These are phyloP conservation scores for Apiospora aurea DNA, from an alignment of 2,329 filamentous ascomycete species.

Conservation along the genomic window DNA sequence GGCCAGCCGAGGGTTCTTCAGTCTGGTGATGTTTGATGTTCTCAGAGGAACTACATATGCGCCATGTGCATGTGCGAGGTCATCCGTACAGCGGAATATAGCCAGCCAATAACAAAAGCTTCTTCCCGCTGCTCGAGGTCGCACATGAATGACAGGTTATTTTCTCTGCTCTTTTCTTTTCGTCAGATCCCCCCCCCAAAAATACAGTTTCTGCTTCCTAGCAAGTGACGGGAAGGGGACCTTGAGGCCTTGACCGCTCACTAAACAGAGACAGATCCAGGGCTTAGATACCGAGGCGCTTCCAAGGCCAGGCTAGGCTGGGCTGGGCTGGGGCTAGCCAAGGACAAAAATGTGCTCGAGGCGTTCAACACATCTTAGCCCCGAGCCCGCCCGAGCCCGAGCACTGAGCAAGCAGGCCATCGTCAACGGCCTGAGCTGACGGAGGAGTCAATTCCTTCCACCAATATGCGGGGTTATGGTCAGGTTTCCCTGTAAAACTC, in stretches of 20 bases:
- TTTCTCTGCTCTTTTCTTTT: background rate
- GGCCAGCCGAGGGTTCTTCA: slow-evolving; percentile 5
- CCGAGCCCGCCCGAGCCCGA: background rate
- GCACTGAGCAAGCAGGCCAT: slow-evolving; percentile 1
- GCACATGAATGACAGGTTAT: slow-evolving; percentile 13
- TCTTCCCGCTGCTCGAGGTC: background rate
- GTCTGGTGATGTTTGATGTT: slow-evolving; percentile 13
- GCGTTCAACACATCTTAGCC: background rate
- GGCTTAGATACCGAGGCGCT: slow-evolving; percentile 1
- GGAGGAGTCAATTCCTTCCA: slow-evolving; percentile 14
- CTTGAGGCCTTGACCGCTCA: background rate
- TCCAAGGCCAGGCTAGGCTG: background rate
- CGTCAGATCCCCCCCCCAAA: background rate
- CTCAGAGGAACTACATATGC: slow-evolving; percentile 6
- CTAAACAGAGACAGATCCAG: background rate
- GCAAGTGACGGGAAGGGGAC: background rate
- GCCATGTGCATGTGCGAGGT: slow-evolving; percentile 16
- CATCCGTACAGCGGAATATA: slow-evolving; percentile 15
- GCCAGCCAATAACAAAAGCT: background rate
- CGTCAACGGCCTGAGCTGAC: background rate
- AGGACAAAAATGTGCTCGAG: background rate
- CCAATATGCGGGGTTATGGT: slow-evolving; percentile 13
- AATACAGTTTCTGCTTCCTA: background rate
- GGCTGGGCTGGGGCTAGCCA: background rate
- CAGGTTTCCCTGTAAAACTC: slow-evolving; percentile 12